phyloP scores from a whole-genome alignment of 441 rosid species.

The Isatis lusitanica region DNA sequence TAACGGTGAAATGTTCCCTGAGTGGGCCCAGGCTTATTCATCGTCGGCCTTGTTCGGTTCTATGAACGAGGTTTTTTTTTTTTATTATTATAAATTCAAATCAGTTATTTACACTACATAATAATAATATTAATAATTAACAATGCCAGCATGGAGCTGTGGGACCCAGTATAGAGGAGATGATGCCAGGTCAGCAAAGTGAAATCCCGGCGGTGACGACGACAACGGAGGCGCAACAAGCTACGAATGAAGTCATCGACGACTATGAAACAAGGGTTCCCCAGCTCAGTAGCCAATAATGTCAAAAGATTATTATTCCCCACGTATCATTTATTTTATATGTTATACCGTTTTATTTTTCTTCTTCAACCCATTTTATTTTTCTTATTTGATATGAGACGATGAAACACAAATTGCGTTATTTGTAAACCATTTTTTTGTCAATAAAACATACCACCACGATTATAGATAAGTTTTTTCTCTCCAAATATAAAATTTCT shows the following conservation, averaged over 20 bases:
- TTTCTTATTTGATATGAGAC: background rate
- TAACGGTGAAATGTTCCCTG: conserved; percentile 32
- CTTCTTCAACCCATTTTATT: background rate
- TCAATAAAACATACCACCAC: background rate
- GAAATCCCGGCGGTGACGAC: conserved; percentile 23
- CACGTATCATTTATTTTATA: background rate
- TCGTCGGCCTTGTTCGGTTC: conserved; percentile 27
- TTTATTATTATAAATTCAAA: too few relatives aligned
- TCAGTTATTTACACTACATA: background rate
- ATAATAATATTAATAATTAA: background rate
- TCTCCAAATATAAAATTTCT: background rate
- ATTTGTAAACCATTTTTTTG: background rate
- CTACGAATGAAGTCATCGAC: conserved; percentile 16
- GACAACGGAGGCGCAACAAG: conserved; percentile 19
- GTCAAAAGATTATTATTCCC: background rate
- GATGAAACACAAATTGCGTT: background rate
- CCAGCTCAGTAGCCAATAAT: conserved; percentile 31
- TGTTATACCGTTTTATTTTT: background rate
- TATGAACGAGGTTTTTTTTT: conserved; percentile 25
- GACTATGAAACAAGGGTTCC: conserved; percentile 29
- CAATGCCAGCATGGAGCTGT: conserved; percentile 27
- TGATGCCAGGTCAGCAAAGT: conserved; percentile 34
- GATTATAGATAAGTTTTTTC: background rate
- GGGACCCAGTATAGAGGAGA: conserved; percentile 33
- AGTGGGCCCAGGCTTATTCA: conserved; percentile 35